Conservation (phyloP, 2,329 filamentous ascomycete species). For the Fusarium sp. region DNA sequence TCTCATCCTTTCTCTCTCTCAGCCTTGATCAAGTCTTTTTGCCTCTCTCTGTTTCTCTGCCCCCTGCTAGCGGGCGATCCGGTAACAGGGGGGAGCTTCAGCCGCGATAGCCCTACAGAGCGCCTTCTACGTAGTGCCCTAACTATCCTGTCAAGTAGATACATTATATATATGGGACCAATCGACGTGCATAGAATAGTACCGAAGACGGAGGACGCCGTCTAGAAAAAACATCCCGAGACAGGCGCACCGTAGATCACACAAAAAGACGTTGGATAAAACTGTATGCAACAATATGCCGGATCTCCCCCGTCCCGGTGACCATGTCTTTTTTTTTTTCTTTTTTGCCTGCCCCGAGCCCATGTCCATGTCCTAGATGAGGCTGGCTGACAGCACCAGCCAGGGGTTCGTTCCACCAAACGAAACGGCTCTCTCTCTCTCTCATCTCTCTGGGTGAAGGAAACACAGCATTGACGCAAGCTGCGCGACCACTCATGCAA, state of each 20-base stretch:
- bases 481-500: not conserved
- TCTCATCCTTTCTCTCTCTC: not conserved
- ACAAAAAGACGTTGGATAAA: not conserved
- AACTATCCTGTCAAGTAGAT: not conserved
- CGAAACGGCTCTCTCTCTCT: not conserved
- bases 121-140: not conserved
- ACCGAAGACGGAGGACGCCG: not conserved
- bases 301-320: not conserved
- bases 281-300: not conserved
- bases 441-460: not conserved
- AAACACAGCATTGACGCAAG: not conserved
- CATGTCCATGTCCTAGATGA: not conserved
- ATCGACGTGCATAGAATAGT: not conserved
- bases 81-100: not conserved
- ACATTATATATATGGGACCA: not conserved
- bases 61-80: not conserved
- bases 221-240: not conserved
- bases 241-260: not conserved
- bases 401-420: conserved; percentile 1
- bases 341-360: not conserved
- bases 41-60: not conserved
- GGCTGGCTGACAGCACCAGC: not conserved
- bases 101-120: conserved; percentile 2
- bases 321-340: no score
- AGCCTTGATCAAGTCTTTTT: not conserved